A percentile compares a stretch with the other conserved stretches of the same genome.
These are phyloP conservation scores for Aureobasidium zeae DNA, from an alignment of 2,329 filamentous ascomycete genomes.

Conservation along the genomic window DNA sequence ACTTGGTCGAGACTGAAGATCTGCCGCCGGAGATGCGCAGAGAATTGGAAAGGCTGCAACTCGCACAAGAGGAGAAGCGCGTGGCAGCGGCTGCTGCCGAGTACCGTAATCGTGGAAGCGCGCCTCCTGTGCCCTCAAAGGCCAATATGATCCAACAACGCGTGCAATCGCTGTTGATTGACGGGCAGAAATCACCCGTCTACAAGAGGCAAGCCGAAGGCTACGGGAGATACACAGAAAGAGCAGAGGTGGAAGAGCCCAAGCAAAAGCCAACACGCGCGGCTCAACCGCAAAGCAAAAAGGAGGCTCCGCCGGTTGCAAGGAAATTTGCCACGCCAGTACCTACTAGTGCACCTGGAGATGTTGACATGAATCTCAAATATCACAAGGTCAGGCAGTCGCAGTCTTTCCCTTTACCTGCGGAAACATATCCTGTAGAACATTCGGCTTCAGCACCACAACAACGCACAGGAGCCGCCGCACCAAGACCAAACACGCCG, in stretches of 20 bases:
- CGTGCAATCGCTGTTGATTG: constrained; percentile 74
- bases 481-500: constrained; percentile 45
- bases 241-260: constrained; percentile 3
- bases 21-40: constrained; percentile 80
- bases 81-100: constrained; percentile 84
- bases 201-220: constrained; percentile 69
- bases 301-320: constrained; percentile 20
- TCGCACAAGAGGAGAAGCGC: constrained; percentile 80
- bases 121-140: constrained; percentile 50
- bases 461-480: constrained; percentile 16
- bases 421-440: constrained; percentile 1
- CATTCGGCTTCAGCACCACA: constrained; percentile 19
- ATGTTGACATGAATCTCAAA: constrained; percentile 20
- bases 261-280: constrained; percentile 1
- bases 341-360: constrained; percentile 3
- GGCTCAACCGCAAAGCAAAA: not conserved
- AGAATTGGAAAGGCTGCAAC: constrained; percentile 71
- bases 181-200: constrained; percentile 54
- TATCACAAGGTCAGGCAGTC: constrained; percentile 20
- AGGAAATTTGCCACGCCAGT: constrained; percentile 20
- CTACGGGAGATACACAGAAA: constrained; percentile 76
- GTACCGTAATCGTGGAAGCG: constrained; percentile 65
- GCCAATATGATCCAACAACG: constrained; percentile 86
- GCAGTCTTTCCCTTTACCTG: constrained; percentile 7
- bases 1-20: constrained; percentile 56